Evolutionary conservation across 1,284 basidiomycete species (phyloP).

Genomic region (Fomitopsis pinicola): DNA sequence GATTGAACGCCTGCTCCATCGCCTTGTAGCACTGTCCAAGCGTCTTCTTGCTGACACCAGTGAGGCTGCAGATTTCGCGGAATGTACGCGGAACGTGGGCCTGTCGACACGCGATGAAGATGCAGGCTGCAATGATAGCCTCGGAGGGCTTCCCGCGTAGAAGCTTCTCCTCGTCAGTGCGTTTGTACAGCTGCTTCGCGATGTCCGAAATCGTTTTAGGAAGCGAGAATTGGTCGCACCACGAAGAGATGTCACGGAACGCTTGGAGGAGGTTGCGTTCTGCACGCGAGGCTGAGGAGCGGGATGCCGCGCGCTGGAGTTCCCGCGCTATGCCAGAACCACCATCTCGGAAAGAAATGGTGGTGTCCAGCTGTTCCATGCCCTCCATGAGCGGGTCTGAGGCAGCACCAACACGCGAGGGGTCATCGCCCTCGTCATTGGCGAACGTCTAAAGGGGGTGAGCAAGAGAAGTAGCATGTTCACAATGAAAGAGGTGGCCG

Average conservation of each 20-base stretch:
- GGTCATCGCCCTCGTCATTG: conserved; percentile 98
- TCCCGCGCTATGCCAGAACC: conserved; percentile 90
- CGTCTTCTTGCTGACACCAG: conserved; percentile 92
- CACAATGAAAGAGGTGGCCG: conserved; percentile 7
- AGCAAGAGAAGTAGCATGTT: conserved; percentile 13
- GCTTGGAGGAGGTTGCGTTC: conserved; percentile 85
- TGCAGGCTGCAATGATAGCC: conserved; percentile 94
- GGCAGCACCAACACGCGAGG: conserved; percentile 98
- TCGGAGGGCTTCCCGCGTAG: conserved; percentile 90
- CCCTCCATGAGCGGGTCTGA: conserved; percentile 92
- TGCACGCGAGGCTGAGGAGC: conserved; percentile 70
- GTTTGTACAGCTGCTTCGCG: conserved; percentile 95
- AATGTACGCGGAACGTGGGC: conserved; percentile 93
- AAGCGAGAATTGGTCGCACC: conserved; percentile 94
- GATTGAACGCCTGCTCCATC: conserved; percentile 88
- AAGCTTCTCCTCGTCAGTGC: conserved; percentile 93
- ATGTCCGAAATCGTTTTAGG: conserved; percentile 95
- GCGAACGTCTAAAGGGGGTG: conserved; percentile 81
- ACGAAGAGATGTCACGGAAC: conserved; percentile 87
- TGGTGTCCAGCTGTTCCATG: conserved; percentile 90
- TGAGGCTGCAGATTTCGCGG: conserved; percentile 92
- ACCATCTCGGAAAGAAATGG: conserved; percentile 93
- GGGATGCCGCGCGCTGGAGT: conserved; percentile 86
- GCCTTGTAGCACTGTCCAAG: conserved; percentile 95
- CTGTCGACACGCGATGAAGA: conserved; percentile 96